Conservation (phyloP, 2,329 filamentous ascomycete genomes). For the Aspergillus sp. region DNA sequence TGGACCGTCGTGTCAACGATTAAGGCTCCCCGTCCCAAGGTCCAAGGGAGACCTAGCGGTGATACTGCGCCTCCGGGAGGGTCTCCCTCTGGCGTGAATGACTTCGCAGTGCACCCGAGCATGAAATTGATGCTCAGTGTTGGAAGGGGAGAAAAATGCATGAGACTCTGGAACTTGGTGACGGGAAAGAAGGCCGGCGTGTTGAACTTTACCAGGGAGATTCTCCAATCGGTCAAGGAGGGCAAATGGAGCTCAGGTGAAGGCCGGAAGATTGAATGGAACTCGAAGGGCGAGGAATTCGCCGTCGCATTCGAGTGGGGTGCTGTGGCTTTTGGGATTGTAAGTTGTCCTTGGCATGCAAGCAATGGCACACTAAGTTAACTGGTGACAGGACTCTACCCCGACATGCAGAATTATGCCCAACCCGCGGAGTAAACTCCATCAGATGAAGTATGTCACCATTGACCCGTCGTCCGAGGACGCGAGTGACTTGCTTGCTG, state of each 20-base stretch:
- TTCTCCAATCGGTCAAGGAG: slow-evolving; percentile 70
- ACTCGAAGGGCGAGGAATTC: slow-evolving; percentile 69
- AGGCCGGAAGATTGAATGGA: slow-evolving; percentile 76
- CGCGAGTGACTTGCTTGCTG: slow-evolving; percentile 56
- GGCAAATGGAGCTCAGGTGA: slow-evolving; percentile 71
- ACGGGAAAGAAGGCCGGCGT: slow-evolving; percentile 94
- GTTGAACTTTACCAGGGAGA: slow-evolving; percentile 69
- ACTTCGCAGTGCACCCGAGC: slow-evolving; percentile 90
- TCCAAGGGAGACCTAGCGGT: slow-evolving; percentile 72
- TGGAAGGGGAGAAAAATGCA: slow-evolving; percentile 78
- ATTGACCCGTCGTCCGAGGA: slow-evolving; percentile 38
- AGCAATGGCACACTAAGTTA: background rate
- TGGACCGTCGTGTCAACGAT: slow-evolving; percentile 83
- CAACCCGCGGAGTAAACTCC: slow-evolving; percentile 67
- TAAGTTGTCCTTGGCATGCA: slow-evolving; percentile 24
- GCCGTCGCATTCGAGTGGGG: slow-evolving; percentile 84
- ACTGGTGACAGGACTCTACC: slow-evolving; percentile 56
- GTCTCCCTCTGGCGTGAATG: slow-evolving; percentile 81
- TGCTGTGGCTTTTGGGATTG: slow-evolving; percentile 74
- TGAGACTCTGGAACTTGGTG: slow-evolving; percentile 94
- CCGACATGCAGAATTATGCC: slow-evolving; percentile 68
- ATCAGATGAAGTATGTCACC: slow-evolving; percentile 67
- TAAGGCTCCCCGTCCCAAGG: slow-evolving; percentile 79
- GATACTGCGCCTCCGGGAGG: slow-evolving; percentile 80
- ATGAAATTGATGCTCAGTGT: slow-evolving; percentile 96